These are phyloP conservation scores for Termitomyces sp. DNA, from an alignment of 768 basidiomycete species.

Conservation along the genomic window DNA sequence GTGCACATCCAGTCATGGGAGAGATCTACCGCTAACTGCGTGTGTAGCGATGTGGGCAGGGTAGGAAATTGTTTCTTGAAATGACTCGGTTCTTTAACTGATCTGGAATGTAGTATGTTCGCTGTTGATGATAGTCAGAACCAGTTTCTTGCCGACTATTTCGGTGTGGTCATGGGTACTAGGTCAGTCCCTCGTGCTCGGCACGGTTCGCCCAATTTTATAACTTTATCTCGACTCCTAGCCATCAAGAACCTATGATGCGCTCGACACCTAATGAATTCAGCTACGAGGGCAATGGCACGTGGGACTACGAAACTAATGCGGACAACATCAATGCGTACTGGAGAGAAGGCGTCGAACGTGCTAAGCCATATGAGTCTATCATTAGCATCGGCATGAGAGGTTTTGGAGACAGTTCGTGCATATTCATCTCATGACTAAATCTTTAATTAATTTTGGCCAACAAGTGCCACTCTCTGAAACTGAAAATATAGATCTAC, in stretches of 20 bases:
- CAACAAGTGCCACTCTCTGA: constrained; percentile 46
- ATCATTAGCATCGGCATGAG: constrained; percentile 68
- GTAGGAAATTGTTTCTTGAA: constrained; percentile 14
- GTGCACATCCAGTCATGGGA: constrained; percentile 7
- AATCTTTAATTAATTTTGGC: neutral
- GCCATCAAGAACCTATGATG: constrained; percentile 74
- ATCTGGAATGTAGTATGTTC: constrained; percentile 36
- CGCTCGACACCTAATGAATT: constrained; percentile 69
- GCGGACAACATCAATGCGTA: constrained; percentile 49
- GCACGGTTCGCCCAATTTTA: neutral
- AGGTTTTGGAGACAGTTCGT: constrained; percentile 49
- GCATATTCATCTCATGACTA: neutral
- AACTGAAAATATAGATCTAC: constrained; percentile 40
- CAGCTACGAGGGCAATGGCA: constrained; percentile 46
- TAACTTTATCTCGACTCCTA: constrained; percentile 12
- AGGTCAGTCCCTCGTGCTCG: constrained; percentile 27
- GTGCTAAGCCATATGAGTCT: constrained; percentile 56
- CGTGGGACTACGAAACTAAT: constrained; percentile 61
- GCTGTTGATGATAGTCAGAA: constrained; percentile 58
- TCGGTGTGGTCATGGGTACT: constrained; percentile 70
- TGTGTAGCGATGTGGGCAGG: constrained; percentile 36
- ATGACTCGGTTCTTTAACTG: neutral
- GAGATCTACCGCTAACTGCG: neutral
- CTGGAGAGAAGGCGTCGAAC: constrained; percentile 55
- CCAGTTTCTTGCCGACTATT: constrained; percentile 55